Base-by-base conservation (phyloP, 805 yeast species). In the Teunomyces gatunensis region DNA sequence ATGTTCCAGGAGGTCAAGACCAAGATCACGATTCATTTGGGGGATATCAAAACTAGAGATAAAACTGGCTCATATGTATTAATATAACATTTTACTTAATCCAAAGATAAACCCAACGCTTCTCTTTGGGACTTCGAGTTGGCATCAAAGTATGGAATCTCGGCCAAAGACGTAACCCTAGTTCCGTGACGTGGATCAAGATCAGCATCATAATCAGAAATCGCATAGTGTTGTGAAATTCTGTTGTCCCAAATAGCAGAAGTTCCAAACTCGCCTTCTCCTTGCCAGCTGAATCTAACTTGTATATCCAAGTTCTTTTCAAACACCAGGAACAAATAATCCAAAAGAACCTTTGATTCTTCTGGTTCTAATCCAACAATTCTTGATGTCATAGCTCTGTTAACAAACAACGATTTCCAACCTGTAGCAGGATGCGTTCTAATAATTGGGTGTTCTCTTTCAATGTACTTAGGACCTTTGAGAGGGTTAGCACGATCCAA, bases 401-500 rank as follows among this genome's bases (percentile, higher is more conserved):
- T 80, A 37, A 80, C 79, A 50, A 68, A 81, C 52, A 82, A 64
- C 1, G 82, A 67, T 62, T 82, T 83, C 79, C 81, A 73, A 39
- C 85, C 85, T 25, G 86, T 81, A 11, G 76, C 83, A 7, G 87
- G 87, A 54, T 83, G 83, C 34, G 85, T 79, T 65, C 86, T 75
- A 30, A 83, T 75, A 21, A 83, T 53, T 2, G 85, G 86, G 62
- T 83, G 87, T 49, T 73, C 78, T 61, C 83, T 73, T 53, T 74
- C 81, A 46, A 80, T 67, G 46, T 71, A 71, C 47, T 71, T 70
- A 13, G 74, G 75, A n/a, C 78, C 76, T 47, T 63, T 63, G 21
- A 79, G 68, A 18, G 80, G 81, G 25, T 70, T 68, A 18, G 72
- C 64, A 49, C 79, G 69, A 47, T 74, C 73, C 30, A 68, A 57